A percentile compares a stretch with the other conserved stretches of the same genome.
These are phyloP conservation scores for Nelumbo lutea DNA, from an alignment of 164 flowering plant species.

Conservation along the genomic window DNA sequence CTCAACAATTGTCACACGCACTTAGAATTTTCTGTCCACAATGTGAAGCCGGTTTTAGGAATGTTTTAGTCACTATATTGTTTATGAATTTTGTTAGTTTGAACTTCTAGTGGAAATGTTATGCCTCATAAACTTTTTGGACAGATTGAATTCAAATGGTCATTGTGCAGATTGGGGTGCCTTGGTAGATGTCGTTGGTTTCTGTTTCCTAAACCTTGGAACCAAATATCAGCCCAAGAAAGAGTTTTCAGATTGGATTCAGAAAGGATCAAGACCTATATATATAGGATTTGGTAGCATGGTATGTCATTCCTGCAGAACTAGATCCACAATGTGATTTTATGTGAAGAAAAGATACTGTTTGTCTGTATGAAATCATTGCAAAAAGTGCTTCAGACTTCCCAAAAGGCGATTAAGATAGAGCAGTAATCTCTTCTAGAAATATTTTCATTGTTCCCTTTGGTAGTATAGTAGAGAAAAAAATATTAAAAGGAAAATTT, in stretches of 20 bases:
- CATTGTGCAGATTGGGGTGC: constrained; percentile 82
- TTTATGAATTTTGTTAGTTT: neutral
- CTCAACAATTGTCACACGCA: neutral
- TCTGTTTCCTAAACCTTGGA: constrained; percentile 81
- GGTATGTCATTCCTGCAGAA: constrained; percentile 44
- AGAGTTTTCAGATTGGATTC: constrained; percentile 60
- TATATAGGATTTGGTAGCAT: constrained; percentile 98
- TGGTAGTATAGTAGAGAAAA: too few species aligned
- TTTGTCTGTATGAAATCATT: neutral
- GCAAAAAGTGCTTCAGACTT: neutral
- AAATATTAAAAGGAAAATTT: too few species aligned
- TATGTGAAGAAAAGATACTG: neutral
- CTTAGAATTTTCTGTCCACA: neutral
- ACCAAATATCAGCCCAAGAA: constrained; percentile 63
- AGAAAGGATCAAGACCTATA: constrained; percentile 63
- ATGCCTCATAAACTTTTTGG: neutral
- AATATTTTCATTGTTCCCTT: too few species aligned
- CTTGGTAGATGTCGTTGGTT: constrained; percentile 90
- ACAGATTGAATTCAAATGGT: neutral
- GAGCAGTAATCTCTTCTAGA: neutral
- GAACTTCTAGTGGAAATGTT: neutral
- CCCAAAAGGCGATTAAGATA: neutral
- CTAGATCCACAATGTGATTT: neutral
- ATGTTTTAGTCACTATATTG: neutral
- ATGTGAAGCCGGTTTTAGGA: neutral